Evolutionary conservation across 2,329 filamentous ascomycete species (phyloP).

Genomic region (Teratosphaeriaceae sp.): DNA sequence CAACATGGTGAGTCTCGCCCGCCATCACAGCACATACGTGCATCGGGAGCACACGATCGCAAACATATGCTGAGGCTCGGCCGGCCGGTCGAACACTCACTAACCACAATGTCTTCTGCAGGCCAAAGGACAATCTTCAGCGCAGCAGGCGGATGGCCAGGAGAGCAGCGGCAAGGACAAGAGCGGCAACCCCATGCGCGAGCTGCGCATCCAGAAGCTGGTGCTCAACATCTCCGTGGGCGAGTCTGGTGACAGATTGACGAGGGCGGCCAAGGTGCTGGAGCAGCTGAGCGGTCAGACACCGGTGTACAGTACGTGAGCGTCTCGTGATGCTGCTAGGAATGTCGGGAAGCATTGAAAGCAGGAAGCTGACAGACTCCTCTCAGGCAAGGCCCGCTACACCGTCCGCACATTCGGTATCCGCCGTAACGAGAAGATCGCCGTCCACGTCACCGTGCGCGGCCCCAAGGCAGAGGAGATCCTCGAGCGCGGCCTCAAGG

Average conservation of each 20-base stretch:
- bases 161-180: conserved; percentile 52
- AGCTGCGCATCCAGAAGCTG: conserved; percentile 99
- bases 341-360: too few species aligned
- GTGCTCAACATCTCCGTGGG: conserved; percentile 99
- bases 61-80: neutral
- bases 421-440: conserved; percentile 99
- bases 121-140: conserved; percentile 23
- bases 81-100: conserved; percentile 8
- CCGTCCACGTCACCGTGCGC: conserved; percentile 98
- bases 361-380: conserved; percentile 13
- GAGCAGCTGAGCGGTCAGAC: conserved; percentile 99
- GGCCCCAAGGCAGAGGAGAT: conserved; percentile 99
- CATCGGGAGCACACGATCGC: neutral
- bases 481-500: conserved; percentile 99
- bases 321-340: too few species aligned
- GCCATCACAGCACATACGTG: neutral
- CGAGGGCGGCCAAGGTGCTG: conserved; percentile 98
- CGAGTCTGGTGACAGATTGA: conserved; percentile 99
- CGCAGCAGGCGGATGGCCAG: conserved; percentile 27
- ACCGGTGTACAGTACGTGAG: conserved; percentile 87
- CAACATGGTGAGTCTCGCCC: conserved; percentile 43
- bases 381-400: conserved; percentile 97
- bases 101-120: conserved; percentile 11
- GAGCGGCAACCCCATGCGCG: conserved; percentile 96
- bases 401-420: conserved; percentile 99